Conservation (phyloP, 495 filamentous ascomycete species). For the Neurospora sublineolata region DNA sequence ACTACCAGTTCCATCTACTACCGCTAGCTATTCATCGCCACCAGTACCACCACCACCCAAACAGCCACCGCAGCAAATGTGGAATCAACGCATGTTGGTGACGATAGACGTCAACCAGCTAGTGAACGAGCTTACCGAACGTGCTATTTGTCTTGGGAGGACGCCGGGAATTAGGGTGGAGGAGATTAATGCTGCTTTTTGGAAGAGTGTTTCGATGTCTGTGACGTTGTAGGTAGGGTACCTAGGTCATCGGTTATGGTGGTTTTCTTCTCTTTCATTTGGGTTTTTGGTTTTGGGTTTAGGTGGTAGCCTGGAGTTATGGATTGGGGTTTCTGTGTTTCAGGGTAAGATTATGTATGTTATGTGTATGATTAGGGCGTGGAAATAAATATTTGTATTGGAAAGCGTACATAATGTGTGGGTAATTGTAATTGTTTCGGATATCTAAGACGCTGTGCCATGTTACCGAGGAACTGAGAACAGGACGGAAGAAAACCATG, state of each 20-base stretch:
- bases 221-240: conserved; percentile 1
- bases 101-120: conserved; percentile 18
- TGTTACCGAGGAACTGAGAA: too few relatives aligned
- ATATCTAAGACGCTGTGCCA: too few relatives aligned
- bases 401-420: too few relatives aligned
- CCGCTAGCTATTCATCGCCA: neutral
- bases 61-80: neutral
- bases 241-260: neutral
- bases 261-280: neutral
- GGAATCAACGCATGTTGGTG: conserved; percentile 3
- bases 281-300: neutral
- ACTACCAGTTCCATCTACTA: neutral
- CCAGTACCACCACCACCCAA: neutral
- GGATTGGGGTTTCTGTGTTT: neutral
- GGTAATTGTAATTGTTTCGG: too few relatives aligned
- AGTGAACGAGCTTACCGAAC: conserved; percentile 16
- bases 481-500: neutral
- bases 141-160: conserved; percentile 48
- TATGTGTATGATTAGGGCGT: too few relatives aligned
- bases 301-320: neutral
- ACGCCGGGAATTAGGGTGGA: conserved; percentile 46
- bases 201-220: conserved; percentile 11
- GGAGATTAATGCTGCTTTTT: conserved; percentile 50
- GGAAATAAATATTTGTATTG: too few relatives aligned
- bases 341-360: too few relatives aligned